phyloP scores from a whole-genome alignment of 192 early-diverging fungal genomes.

The Linnemannia elongata region DNA sequence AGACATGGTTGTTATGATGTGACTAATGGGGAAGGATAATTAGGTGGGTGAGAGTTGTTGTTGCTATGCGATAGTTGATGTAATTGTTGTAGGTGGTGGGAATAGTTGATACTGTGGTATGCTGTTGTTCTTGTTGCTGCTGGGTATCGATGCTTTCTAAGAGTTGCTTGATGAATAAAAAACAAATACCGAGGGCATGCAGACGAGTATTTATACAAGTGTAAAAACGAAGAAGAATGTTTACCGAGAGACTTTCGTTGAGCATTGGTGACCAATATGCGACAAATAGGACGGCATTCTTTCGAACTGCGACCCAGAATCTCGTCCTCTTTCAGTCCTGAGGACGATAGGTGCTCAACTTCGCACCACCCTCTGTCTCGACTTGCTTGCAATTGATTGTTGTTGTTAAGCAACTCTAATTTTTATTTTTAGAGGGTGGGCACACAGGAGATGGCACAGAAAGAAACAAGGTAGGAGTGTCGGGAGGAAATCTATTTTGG shows the following conservation, averaged over 20 bases:
- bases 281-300: neutral
- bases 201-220: neutral
- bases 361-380: neutral
- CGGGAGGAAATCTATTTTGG: neutral
- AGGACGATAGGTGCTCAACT: neutral
- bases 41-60: neutral
- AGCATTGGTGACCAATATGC: too few relatives aligned
- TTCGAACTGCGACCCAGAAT: neutral
- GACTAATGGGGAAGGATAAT: too few relatives aligned
- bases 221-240: neutral
- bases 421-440: neutral
- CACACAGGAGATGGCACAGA: too few relatives aligned
- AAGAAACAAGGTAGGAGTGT: neutral
- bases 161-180: neutral
- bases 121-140: neutral
- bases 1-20: conserved; percentile 22
- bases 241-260: neutral
- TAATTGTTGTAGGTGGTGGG: neutral
- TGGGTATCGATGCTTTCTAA: neutral
- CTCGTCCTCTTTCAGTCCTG: neutral
- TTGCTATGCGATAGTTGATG: neutral
- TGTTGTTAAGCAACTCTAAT: neutral
- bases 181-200: neutral
- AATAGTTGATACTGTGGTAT: neutral
- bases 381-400: too few relatives aligned